A percentile compares a stretch with the other conserved stretches of the same genome.
Evolutionary conservation across 306 rosid species (phyloP).

Genomic region (Castanea crenata): DNA sequence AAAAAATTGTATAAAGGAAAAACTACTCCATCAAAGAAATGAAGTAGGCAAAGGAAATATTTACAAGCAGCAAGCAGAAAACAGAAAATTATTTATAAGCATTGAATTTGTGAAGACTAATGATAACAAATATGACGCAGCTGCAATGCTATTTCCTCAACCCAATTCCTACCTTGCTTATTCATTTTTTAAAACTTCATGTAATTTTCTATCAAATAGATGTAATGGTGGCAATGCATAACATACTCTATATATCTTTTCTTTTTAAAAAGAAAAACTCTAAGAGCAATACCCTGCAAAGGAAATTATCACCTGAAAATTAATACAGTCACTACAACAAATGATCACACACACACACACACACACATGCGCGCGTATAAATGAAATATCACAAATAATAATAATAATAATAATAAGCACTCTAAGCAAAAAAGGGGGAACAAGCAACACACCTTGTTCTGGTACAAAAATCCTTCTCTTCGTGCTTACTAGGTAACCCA

Average conservation of each 20-base stretch:
- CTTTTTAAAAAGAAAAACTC: no score
- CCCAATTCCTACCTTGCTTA: conserved; percentile 3
- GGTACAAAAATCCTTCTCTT: conserved; percentile 46
- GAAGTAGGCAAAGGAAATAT: no score
- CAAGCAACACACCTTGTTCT: conserved; percentile 54
- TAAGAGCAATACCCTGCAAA: not conserved
- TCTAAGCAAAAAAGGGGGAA: conserved; percentile 19
- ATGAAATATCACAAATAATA: not conserved
- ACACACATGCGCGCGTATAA: not conserved
- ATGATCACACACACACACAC: not conserved
- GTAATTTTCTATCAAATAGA: conserved; percentile 12
- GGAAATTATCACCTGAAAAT: conserved; percentile 2
- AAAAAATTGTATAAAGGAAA: no score
- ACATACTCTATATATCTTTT: not conserved
- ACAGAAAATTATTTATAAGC: no score
- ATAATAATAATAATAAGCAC: conserved; percentile 2
- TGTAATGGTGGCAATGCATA: not conserved
- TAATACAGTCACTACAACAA: not conserved
- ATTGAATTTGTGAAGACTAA: not conserved
- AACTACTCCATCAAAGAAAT: no score
- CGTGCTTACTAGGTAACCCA: conserved; percentile 46
- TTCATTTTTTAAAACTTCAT: not conserved
- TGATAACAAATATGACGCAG: conserved; percentile 4
- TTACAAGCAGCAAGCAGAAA: no score
- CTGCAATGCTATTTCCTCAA: not conserved